A percentile compares a stretch with the other conserved stretches of the same genome.
These are phyloP conservation scores for Aspergillus ochraceoroseus DNA, from an alignment of 2,329 filamentous ascomycete species.

Conservation along the genomic window DNA sequence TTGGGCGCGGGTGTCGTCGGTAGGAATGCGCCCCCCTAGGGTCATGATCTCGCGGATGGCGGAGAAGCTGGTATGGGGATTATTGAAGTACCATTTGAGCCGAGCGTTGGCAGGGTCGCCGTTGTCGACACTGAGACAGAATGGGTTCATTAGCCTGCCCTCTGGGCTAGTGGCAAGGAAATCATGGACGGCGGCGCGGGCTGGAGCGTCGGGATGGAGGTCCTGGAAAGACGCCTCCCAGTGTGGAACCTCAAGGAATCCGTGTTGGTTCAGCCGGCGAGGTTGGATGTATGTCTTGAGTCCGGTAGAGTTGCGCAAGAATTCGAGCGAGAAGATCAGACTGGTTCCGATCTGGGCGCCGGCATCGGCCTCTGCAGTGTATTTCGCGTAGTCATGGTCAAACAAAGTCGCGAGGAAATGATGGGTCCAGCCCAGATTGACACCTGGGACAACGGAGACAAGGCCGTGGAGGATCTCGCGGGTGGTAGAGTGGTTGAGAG, in stretches of 20 bases:
- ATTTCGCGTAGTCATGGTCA: slow-evolving; percentile 9
- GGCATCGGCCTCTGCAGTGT: background rate
- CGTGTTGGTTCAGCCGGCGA: slow-evolving; percentile 4
- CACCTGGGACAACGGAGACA: background rate
- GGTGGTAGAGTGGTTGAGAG: slow-evolving; percentile 4
- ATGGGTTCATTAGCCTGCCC: slow-evolving; percentile 6
- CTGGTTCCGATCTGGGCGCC: slow-evolving; percentile 2
- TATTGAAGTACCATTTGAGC: slow-evolving; percentile 11
- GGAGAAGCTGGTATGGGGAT: slow-evolving; percentile 5
- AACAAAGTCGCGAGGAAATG: slow-evolving; percentile 8
- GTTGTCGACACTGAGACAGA: slow-evolving; percentile 12
- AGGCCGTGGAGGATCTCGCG: slow-evolving; percentile 4
- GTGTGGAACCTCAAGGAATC: background rate
- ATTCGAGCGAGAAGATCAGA: slow-evolving; percentile 8
- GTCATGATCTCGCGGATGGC: slow-evolving; percentile 11
- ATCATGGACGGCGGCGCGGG: background rate
- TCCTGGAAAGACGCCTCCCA: slow-evolving; percentile 7
- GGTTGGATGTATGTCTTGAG: slow-evolving; percentile 11
- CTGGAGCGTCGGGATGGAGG: slow-evolving; percentile 1
- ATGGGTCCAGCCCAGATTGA: slow-evolving; percentile 6
- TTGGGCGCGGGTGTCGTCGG: background rate
- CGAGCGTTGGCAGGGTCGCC: slow-evolving; percentile 5
- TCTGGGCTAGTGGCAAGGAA: slow-evolving; percentile 3
- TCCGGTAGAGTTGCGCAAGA: background rate
- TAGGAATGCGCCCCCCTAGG: slow-evolving; percentile 2